phyloP scores from a whole-genome alignment of 768 basidiomycete species.

The Sporobolomyces pararoseus region DNA sequence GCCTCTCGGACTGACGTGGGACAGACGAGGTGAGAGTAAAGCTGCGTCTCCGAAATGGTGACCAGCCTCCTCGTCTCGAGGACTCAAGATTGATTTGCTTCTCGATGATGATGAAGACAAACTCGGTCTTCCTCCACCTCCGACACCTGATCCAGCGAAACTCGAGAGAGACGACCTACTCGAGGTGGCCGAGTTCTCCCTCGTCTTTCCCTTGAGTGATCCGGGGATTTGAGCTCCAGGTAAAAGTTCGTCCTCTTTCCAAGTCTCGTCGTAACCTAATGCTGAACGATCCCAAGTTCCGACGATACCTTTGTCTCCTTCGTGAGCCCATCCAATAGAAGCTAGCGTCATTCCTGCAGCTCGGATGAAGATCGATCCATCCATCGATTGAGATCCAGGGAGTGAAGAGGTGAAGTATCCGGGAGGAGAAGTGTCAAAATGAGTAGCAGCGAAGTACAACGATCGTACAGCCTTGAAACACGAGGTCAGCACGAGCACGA shows the following conservation, averaged over 20 bases:
- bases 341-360: slow-evolving; percentile 40
- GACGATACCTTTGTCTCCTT: slow-evolving; percentile 28
- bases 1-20: not conserved
- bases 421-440: slow-evolving; percentile 34
- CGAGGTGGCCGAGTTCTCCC: not conserved
- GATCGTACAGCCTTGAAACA: slow-evolving; percentile 30
- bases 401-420: slow-evolving; percentile 32
- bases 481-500: not conserved
- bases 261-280: slow-evolving; percentile 42
- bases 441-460: slow-evolving; percentile 42
- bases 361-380: slow-evolving; percentile 44
- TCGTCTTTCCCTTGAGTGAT: slow-evolving; percentile 28
- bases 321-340: slow-evolving; percentile 44
- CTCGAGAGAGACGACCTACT: slow-evolving; percentile 10
- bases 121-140: not conserved
- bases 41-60: not conserved
- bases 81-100: not conserved
- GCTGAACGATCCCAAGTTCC: slow-evolving; percentile 40
- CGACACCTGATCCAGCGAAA: not conserved
- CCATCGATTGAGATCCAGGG: slow-evolving; percentile 38
- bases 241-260: slow-evolving; percentile 31
- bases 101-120: not conserved
- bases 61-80: slow-evolving; percentile 4
- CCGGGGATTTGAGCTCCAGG: slow-evolving; percentile 14
- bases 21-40: slow-evolving; percentile 23